Percentiles rank a stretch among this genome's conserved stretches.
Evolutionary conservation across 495 filamentous ascomycete genomes (phyloP).

Genomic region (Aspergillus ostianus): DNA sequence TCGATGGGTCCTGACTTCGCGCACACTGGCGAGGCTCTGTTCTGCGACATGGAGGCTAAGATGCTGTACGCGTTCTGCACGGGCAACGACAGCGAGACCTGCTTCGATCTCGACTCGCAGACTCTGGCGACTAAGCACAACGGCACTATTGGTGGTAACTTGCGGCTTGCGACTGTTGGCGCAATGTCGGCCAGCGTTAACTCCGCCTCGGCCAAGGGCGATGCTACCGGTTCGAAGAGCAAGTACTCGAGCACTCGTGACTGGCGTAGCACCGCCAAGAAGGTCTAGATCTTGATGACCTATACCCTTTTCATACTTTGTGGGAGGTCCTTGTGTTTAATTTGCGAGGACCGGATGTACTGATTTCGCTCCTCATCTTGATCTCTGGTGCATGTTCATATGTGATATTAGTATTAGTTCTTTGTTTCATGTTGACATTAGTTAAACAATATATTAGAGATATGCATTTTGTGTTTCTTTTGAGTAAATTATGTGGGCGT

Average conservation of each 20-base stretch:
- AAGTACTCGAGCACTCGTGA: neutral
- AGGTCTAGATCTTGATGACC: neutral
- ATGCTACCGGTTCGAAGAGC: neutral
- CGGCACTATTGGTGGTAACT: neutral
- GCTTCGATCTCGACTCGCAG: neutral
- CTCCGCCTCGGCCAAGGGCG: no score
- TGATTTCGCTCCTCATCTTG: no score
- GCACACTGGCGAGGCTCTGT: conserved; percentile 5
- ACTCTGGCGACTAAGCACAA: neutral
- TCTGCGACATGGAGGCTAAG: conserved; percentile 14
- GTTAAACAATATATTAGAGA: no score
- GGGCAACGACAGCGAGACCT: neutral
- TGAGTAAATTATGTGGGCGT: no score
- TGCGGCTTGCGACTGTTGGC: neutral
- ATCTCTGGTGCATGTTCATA: no score
- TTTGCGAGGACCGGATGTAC: neutral
- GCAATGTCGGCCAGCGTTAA: neutral
- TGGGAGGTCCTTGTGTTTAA: neutral
- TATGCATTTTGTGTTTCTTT: no score
- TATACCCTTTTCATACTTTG: no score
- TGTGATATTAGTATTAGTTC: no score
- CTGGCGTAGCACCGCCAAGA: neutral
- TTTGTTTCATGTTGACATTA: no score
- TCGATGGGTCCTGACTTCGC: conserved; percentile 17
- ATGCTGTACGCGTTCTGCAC: conserved; percentile 7